These are phyloP conservation scores for Leccinum barrowsii DNA, from an alignment of 768 basidiomycete genomes.

Conservation along the genomic window DNA sequence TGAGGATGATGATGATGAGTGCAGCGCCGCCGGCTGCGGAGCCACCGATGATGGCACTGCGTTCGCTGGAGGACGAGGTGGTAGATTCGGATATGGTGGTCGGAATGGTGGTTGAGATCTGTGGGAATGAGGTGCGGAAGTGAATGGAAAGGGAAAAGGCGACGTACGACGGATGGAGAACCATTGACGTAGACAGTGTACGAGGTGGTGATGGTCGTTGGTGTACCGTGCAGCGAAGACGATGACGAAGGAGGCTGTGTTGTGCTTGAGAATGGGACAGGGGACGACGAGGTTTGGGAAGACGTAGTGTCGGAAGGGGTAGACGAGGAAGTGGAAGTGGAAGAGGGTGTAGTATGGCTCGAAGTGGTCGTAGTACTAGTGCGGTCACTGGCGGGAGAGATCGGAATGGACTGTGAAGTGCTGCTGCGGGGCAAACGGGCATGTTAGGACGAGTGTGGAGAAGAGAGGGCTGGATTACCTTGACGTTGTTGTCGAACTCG, in stretches of 20 bases:
- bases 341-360: background rate
- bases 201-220: conserved; percentile 19
- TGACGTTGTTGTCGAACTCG: conserved; percentile 4
- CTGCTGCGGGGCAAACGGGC: background rate
- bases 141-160: background rate
- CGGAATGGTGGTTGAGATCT: conserved; percentile 17
- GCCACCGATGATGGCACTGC: conserved; percentile 42
- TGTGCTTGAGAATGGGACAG: background rate
- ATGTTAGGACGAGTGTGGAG: background rate
- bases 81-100: conserved; percentile 15
- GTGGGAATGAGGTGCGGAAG: background rate
- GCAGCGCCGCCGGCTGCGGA: conserved; percentile 37
- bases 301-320: background rate
- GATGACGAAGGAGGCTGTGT: background rate
- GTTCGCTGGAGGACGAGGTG: conserved; percentile 13
- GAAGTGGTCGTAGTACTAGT: background rate
- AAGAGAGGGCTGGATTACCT: conserved; percentile 2
- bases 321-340: background rate
- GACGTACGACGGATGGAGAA: conserved; percentile 17
- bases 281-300: background rate
- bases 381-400: conserved; percentile 2
- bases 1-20: conserved; percentile 35
- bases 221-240: conserved; percentile 1
- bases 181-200: conserved; percentile 18
- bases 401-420: conserved; percentile 1